Evolutionary conservation across 306 rosid species (phyloP).

Genomic region (Glycine latifolia): DNA sequence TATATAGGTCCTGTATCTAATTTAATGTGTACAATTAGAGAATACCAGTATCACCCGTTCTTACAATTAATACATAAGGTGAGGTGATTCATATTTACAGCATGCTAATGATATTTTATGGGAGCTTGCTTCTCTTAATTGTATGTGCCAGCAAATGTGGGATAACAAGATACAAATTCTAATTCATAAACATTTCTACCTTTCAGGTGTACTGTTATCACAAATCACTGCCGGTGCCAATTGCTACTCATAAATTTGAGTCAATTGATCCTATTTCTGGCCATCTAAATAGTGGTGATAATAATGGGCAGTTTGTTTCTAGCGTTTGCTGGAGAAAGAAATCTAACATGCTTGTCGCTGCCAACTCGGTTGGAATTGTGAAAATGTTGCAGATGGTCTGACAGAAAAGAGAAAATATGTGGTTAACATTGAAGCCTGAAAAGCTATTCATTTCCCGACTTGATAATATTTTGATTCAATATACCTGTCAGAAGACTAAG

Average conservation of each 20-base stretch:
- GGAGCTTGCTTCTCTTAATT: conserved; percentile 28
- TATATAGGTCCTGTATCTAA: conserved; percentile 2
- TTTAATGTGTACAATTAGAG: neutral
- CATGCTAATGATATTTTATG: conserved; percentile 26
- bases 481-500: neutral
- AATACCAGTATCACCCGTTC: neutral
- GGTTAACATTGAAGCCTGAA: conserved; percentile 11
- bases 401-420: conserved; percentile 19
- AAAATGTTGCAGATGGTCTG: conserved; percentile 71
- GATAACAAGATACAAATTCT: conserved; percentile 32
- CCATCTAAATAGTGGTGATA: conserved; percentile 50
- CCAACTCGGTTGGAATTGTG: conserved; percentile 74
- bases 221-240: conserved; percentile 75
- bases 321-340: conserved; percentile 84
- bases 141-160: conserved; percentile 1
- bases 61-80: neutral
- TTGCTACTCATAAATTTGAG: conserved; percentile 66
- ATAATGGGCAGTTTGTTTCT: conserved; percentile 70
- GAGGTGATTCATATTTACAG: neutral
- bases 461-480: neutral
- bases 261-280: conserved; percentile 65
- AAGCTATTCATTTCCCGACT: conserved; percentile 25
- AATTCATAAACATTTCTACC: conserved; percentile 34
- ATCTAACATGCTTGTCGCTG: conserved; percentile 70
- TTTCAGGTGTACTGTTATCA: conserved; percentile 72